Evolutionary conservation across 192 early-diverging fungal species (phyloP).

Genomic region (Coemansia sp.): DNA sequence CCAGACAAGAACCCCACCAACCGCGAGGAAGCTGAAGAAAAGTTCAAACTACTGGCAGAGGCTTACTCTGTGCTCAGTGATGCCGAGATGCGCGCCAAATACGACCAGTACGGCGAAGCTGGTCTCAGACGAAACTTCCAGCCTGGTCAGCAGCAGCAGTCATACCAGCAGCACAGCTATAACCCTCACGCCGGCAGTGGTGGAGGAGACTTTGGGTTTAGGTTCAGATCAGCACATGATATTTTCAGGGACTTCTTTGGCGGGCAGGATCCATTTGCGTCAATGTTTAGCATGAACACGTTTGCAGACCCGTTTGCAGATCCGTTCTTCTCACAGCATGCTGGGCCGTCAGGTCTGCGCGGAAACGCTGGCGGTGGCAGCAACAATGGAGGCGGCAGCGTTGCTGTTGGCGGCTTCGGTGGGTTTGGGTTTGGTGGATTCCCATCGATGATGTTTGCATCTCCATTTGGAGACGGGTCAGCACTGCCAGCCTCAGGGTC

Average conservation of each 20-base stretch:
- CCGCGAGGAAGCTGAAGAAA: constrained; percentile 40
- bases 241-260: constrained; percentile 53
- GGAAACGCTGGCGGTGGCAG: constrained; percentile 4
- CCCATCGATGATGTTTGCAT: constrained; percentile 25
- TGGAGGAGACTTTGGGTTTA: constrained; percentile 8
- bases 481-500: constrained; percentile 32
- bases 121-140: constrained; percentile 46
- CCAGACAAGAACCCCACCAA: constrained; percentile 61
- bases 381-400: constrained; percentile 1
- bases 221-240: constrained; percentile 41
- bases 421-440: constrained; percentile 20
- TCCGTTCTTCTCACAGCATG: constrained; percentile 37
- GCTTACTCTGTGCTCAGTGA: constrained; percentile 55
- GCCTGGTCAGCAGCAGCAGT: constrained; percentile 10
- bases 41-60: constrained; percentile 53
- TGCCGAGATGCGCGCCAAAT: constrained; percentile 25
- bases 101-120: constrained; percentile 46
- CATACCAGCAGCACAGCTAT: constrained; percentile 4
- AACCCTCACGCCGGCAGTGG: constrained; percentile 4
- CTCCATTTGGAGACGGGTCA: constrained; percentile 14
- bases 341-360: constrained; percentile 17
- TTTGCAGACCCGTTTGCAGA: constrained; percentile 40
- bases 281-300: constrained; percentile 32
- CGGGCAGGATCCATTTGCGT: constrained; percentile 42
- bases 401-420: not conserved